Percentiles rank a stretch among this genome's conserved stretches.
Conservation (phyloP, 2,329 filamentous ascomycete genomes). For the Sordariomycetes sp. region DNA sequence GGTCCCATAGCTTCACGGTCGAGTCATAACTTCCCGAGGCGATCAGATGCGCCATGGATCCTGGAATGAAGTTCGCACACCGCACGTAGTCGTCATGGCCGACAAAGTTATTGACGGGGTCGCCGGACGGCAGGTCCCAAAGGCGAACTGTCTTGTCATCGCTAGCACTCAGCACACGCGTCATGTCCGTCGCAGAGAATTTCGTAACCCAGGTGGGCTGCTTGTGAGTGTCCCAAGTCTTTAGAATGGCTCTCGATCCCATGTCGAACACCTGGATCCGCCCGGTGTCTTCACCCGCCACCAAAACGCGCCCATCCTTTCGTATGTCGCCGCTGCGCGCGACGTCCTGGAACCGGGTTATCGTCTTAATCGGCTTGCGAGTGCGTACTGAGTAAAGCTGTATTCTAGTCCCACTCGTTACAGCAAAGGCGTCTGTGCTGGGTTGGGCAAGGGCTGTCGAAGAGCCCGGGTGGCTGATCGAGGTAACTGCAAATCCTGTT, state of each 20-base stretch:
- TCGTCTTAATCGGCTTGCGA: slow-evolving; percentile 83
- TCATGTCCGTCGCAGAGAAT: slow-evolving; percentile 84
- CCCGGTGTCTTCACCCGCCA: slow-evolving; percentile 84
- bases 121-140: slow-evolving; percentile 82
- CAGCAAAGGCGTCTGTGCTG: slow-evolving; percentile 51
- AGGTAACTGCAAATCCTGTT: slow-evolving; percentile 77
- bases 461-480: slow-evolving; percentile 57
- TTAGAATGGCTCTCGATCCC: slow-evolving; percentile 74
- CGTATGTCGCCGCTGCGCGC: slow-evolving; percentile 83
- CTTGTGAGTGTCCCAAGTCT: slow-evolving; percentile 90
- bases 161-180: slow-evolving; percentile 74
- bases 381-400: slow-evolving; percentile 91
- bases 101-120: slow-evolving; percentile 62
- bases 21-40: slow-evolving; percentile 91
- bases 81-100: slow-evolving; percentile 92
- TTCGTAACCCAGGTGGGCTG: slow-evolving; percentile 86
- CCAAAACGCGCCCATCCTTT: slow-evolving; percentile 74
- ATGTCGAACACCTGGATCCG: slow-evolving; percentile 94
- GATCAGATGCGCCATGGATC: slow-evolving; percentile 57
- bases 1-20: slow-evolving; percentile 89
- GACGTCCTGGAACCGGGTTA: slow-evolving; percentile 84
- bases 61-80: slow-evolving; percentile 73
- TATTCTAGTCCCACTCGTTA: slow-evolving; percentile 86
- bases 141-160: slow-evolving; percentile 87
- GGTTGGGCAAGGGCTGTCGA: not conserved